These are phyloP conservation scores for Candida boidinii DNA, from an alignment of 805 yeast genomes.

Conservation along the genomic window DNA sequence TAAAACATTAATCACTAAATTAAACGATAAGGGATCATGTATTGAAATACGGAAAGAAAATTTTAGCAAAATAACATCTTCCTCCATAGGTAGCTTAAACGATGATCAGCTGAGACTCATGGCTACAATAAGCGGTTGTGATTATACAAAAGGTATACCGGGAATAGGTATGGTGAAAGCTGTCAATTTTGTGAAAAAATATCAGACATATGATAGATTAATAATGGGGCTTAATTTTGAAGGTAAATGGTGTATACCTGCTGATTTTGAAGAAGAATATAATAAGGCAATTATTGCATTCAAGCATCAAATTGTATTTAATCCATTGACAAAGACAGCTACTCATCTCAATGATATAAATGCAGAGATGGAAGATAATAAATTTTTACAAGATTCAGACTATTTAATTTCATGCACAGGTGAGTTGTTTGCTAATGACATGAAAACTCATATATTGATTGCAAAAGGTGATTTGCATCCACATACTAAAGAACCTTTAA, in stretches of 20 bases:
- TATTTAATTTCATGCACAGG: slow-evolving; percentile 36
- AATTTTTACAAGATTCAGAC: slow-evolving; percentile 9
- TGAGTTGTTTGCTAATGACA: slow-evolving; percentile 28
- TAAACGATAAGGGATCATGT: slow-evolving; percentile 63
- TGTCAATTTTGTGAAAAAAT: slow-evolving; percentile 44
- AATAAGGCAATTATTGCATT: slow-evolving; percentile 70
- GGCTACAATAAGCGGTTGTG: slow-evolving; percentile 94
- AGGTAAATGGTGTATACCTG: slow-evolving; percentile 50
- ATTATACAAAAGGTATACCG: slow-evolving; percentile 81
- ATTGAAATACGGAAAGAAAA: slow-evolving; percentile 55
- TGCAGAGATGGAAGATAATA: slow-evolving; percentile 23
- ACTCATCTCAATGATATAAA: slow-evolving; percentile 54
- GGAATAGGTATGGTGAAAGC: slow-evolving; percentile 80
- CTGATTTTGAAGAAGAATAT: slow-evolving; percentile 50
- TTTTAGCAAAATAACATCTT: slow-evolving; percentile 27
- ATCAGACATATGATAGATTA: slow-evolving; percentile 44
- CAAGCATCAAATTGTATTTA: slow-evolving; percentile 76
- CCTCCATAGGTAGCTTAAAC: slow-evolving; percentile 39
- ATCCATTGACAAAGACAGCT: slow-evolving; percentile 45
- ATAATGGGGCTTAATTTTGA: slow-evolving; percentile 49
- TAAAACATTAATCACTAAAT: slow-evolving; percentile 62
- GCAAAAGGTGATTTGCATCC: slow-evolving; percentile 69
- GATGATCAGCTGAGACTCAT: slow-evolving; percentile 58
- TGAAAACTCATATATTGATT: slow-evolving; percentile 46
- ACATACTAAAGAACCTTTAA: slow-evolving; percentile 35